A percentile compares a stretch with the other conserved stretches of the same genome.
These are phyloP conservation scores for Kurtzmaniella fragi DNA, from an alignment of 805 yeast genomes.

Conservation along the genomic window DNA sequence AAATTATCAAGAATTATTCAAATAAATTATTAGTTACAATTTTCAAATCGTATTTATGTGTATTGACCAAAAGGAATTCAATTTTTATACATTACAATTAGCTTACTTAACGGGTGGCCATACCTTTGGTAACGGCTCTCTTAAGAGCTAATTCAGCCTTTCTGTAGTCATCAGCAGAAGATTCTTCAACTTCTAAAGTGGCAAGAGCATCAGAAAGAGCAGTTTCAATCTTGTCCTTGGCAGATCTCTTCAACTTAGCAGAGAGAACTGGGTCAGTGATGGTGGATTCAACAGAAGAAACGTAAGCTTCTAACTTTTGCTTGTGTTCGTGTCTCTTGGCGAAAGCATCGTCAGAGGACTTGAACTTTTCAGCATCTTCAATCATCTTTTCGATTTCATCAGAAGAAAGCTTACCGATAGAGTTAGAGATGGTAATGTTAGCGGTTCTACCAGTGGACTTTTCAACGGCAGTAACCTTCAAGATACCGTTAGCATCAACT, in stretches of 20 bases:
- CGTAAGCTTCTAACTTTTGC: constrained; percentile 98
- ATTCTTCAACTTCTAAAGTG: constrained; percentile 94
- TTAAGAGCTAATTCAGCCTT: constrained; percentile 98
- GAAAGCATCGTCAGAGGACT: constrained; percentile 98
- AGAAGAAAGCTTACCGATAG: constrained; percentile 46
- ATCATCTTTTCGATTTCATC: constrained; percentile 48
- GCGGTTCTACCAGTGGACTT: constrained; percentile 47
- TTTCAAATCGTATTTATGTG: too few relatives aligned
- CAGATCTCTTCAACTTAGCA: constrained; percentile 94
- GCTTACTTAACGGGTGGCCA: constrained; percentile 84
- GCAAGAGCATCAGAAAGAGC: constrained; percentile 98
- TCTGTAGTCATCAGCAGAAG: constrained; percentile 95
- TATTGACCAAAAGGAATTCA: too few relatives aligned
- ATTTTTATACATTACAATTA: constrained; percentile 6
- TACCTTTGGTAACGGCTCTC: constrained; percentile 99
- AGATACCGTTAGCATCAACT: constrained; percentile 49
- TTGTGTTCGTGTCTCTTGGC: constrained; percentile 99
- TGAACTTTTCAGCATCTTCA: constrained; percentile 57
- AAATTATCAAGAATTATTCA: too few relatives aligned
- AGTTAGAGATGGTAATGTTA: constrained; percentile 46
- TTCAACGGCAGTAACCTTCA: constrained; percentile 46
- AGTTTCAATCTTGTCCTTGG: constrained; percentile 95
- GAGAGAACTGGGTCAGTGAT: constrained; percentile 98
- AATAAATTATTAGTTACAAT: constrained; percentile 3
- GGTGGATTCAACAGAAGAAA: constrained; percentile 90